A percentile compares a stretch with the other conserved stretches of the same genome.
phyloP scores from a whole-genome alignment of 202 grass and related monocot genomes.

The Carex arenaria region DNA sequence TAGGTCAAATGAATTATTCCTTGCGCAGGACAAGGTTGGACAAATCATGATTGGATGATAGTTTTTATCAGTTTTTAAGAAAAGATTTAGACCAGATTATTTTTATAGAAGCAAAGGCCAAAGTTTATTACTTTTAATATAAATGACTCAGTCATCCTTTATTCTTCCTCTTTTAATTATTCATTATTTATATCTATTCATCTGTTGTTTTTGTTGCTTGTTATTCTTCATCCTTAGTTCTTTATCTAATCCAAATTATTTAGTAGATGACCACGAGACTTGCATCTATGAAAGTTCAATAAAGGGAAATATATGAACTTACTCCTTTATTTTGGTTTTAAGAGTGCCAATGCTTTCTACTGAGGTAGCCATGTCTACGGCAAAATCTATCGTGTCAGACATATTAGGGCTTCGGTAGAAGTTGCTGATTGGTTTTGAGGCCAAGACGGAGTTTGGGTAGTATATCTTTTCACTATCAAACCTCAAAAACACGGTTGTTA shows the following conservation, averaged over 20 bases:
- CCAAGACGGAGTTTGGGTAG: conserved; percentile 86
- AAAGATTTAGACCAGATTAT: neutral
- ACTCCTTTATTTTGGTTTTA: conserved; percentile 83
- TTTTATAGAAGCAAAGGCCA: neutral
- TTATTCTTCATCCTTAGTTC: neutral
- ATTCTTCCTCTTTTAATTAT: neutral
- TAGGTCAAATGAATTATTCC: neutral
- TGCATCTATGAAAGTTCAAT: neutral
- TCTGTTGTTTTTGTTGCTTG: neutral
- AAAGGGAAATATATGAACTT: conserved; percentile 15
- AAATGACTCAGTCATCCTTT: neutral
- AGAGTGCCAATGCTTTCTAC: conserved; percentile 61
- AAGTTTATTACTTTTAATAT: neutral
- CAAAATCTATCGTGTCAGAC: conserved; percentile 62
- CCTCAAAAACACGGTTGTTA: conserved; percentile 83
- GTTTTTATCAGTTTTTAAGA: neutral
- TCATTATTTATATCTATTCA: neutral
- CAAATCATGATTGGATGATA: neutral
- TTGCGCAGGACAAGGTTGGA: too few species aligned
- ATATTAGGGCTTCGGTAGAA: conserved; percentile 97
- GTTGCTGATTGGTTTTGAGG: conserved; percentile 88
- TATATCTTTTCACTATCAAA: conserved; percentile 92
- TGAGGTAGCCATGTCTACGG: conserved; percentile 67
- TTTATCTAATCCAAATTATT: neutral
- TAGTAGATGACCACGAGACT: neutral